Conservation (phyloP, 1,139 yeast species). For the Pneumocystis oryctolagi region DNA sequence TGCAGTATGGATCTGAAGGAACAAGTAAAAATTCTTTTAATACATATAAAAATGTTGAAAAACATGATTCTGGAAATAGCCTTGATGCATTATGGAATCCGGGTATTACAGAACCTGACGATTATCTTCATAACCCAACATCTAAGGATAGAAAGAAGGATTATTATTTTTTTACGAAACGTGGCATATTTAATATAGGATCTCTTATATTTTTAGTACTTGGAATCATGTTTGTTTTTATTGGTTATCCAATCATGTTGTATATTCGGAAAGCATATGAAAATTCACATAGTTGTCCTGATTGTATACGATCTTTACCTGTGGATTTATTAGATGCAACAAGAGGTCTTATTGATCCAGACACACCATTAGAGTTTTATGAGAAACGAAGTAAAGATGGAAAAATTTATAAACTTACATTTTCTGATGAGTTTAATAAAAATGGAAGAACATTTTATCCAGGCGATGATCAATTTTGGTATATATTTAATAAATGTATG, state of each 20-base stretch:
- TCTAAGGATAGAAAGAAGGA: slow-evolving; percentile 8
- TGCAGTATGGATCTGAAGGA: neutral
- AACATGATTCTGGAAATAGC: neutral
- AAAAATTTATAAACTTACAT: slow-evolving; percentile 52
- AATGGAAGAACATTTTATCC: slow-evolving; percentile 72
- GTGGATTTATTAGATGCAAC: slow-evolving; percentile 41
- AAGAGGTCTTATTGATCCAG: slow-evolving; percentile 53
- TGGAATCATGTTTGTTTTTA: slow-evolving; percentile 9
- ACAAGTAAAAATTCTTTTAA: neutral
- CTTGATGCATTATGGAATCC: slow-evolving; percentile 11
- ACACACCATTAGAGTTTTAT: slow-evolving; percentile 48
- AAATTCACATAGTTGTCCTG: slow-evolving; percentile 1
- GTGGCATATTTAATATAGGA: slow-evolving; percentile 11
- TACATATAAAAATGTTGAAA: neutral
- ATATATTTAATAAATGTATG: neutral
- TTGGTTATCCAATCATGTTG: slow-evolving; percentile 12
- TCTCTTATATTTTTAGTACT: slow-evolving; percentile 7
- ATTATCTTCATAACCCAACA: slow-evolving; percentile 11
- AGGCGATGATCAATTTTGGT: slow-evolving; percentile 73
- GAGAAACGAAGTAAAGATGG: slow-evolving; percentile 39
- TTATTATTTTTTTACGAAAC: slow-evolving; percentile 7
- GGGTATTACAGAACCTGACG: slow-evolving; percentile 9
- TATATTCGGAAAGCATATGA: slow-evolving; percentile 8
- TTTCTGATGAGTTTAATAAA: slow-evolving; percentile 70
- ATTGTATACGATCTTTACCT: slow-evolving; percentile 21